phyloP scores from a whole-genome alignment of 2,329 filamentous ascomycete genomes.

The Diaporthe sp. region DNA sequence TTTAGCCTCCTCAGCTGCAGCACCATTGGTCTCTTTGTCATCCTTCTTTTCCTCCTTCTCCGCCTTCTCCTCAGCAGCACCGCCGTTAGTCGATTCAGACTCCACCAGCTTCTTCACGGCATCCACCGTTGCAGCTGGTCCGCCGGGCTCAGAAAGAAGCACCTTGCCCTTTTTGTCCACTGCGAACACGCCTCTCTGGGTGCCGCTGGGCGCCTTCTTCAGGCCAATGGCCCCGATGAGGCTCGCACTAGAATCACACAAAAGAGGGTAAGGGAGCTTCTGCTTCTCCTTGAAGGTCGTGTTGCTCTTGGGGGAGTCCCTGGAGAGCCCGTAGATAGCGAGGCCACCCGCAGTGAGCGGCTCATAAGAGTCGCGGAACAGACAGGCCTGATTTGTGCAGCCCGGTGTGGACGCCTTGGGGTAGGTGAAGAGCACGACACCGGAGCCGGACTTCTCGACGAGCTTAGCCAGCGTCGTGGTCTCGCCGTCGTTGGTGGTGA shows the following conservation, averaged over 20 bases:
- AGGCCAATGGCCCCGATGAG: slow-evolving; percentile 91
- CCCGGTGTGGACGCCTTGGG: slow-evolving; percentile 95
- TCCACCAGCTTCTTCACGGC: slow-evolving; percentile 81
- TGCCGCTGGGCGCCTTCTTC: slow-evolving; percentile 86
- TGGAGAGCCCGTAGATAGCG: slow-evolving; percentile 89
- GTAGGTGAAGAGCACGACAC: slow-evolving; percentile 95
- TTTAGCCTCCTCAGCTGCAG: slow-evolving; percentile 18
- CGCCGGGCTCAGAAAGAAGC: slow-evolving; percentile 79
- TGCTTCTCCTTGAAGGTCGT: slow-evolving; percentile 94
- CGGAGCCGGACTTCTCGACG: slow-evolving; percentile 84
- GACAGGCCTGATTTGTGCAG: slow-evolving; percentile 92
- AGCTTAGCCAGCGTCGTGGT: slow-evolving; percentile 86
- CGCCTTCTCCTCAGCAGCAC: slow-evolving; percentile 43
- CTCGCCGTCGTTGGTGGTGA: slow-evolving; percentile 87
- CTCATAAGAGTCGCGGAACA: slow-evolving; percentile 89
- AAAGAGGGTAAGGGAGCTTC: slow-evolving; percentile 86
- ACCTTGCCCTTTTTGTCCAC: slow-evolving; percentile 83
- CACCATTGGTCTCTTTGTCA: slow-evolving; percentile 42
- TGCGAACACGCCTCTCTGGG: slow-evolving; percentile 88
- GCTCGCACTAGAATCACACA: slow-evolving; percentile 83
- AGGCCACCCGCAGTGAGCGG: slow-evolving; percentile 84
- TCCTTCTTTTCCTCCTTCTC: slow-evolving; percentile 46
- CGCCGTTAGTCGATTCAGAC: slow-evolving; percentile 51
- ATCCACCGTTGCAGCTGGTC: slow-evolving; percentile 83
- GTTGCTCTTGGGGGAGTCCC: slow-evolving; percentile 91